Percentiles rank a stretch among this genome's conserved stretches.
These are phyloP conservation scores for Plasmodium falciparum DNA, from an alignment of 169 alveolate species.

Conservation along the genomic window DNA sequence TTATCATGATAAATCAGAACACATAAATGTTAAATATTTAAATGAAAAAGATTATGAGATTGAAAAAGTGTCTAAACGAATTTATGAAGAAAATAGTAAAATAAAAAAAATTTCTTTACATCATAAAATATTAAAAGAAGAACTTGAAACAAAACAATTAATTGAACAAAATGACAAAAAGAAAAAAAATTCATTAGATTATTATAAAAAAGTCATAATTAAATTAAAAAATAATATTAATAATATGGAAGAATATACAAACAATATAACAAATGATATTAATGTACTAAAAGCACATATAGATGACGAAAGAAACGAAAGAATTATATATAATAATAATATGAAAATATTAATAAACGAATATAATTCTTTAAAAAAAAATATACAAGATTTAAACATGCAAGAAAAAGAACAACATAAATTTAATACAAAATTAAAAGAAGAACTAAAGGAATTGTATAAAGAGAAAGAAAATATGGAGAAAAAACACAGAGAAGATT, in stretches of 20 bases:
- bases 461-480: conserved; percentile 72
- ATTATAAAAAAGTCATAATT: conserved; percentile 46
- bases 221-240: conserved; percentile 68
- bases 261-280: conserved; percentile 74
- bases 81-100: conserved; percentile 76
- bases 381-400: conserved; percentile 14
- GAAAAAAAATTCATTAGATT: conserved; percentile 57
- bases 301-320: conserved; percentile 76
- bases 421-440: conserved; percentile 34
- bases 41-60: conserved; percentile 67
- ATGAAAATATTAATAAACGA: conserved; percentile 74
- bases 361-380: conserved; percentile 64
- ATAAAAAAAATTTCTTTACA: conserved; percentile 69
- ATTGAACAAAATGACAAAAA: conserved; percentile 58
- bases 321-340: conserved; percentile 66
- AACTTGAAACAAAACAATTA: conserved; percentile 62
- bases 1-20: neutral
- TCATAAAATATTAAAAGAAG: conserved; percentile 66
- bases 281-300: conserved; percentile 41
- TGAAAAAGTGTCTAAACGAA: conserved; percentile 59
- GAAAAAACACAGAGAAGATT: conserved; percentile 75
- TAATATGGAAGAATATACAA: conserved; percentile 63
- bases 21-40: conserved; percentile 26
- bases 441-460: conserved; percentile 36
- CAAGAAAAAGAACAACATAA: conserved; percentile 52